Evolutionary conservation across 2,329 filamentous ascomycete genomes (phyloP), one percentile per base, ranked within the genome.

Genomic region (Ophiostoma sp.): DNA sequence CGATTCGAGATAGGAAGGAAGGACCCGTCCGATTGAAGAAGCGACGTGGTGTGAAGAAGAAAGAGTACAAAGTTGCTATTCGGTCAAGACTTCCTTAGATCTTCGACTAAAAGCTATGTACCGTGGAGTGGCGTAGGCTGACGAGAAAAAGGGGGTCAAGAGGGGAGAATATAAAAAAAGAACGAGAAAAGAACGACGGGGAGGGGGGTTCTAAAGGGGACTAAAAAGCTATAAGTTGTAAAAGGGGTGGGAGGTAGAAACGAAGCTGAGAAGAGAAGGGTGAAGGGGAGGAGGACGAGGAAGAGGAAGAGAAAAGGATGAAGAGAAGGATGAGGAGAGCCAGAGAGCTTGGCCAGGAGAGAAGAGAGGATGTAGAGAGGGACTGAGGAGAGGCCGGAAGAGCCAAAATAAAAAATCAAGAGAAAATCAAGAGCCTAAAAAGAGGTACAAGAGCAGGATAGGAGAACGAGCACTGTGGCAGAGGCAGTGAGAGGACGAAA

Each of bases 161-260:
- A 11, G 69, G 36, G 31, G 60, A 60, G 23, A 69, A 52, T 65
- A 68, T 57, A 68, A 71, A 64, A 41, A 23, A 64, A 70, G 52
- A 35, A 68, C n/a, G 39, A 66, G 33, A 64, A 54, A 60, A 52
- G 23, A 60, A 48, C 62, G 62, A n/a, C n/a, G 35, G 62, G 27
- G 35, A 39, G 35, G 62, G 33, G 33, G 62, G n/a, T 17, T 31
- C 31, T 17, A 69, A 62, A 68, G 33, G 54, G 57, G 52, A 65
- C 67, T 62, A 69, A 69, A 69, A 71, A 44, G 65, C n/a, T 70
- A 48, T 68, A 70, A 36, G 60, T 57, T 67, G 27, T 66, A 69
- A 64, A 36, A 27, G 33, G 70, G 48, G 27, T 5, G 52, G 20
- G 68, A 35, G 7, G 44, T 23, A 68, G 48, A 72, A 70, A 52